Conservation (phyloP, 2,329 filamentous ascomycete genomes). For the Cylindrodendrum hubeiense region DNA sequence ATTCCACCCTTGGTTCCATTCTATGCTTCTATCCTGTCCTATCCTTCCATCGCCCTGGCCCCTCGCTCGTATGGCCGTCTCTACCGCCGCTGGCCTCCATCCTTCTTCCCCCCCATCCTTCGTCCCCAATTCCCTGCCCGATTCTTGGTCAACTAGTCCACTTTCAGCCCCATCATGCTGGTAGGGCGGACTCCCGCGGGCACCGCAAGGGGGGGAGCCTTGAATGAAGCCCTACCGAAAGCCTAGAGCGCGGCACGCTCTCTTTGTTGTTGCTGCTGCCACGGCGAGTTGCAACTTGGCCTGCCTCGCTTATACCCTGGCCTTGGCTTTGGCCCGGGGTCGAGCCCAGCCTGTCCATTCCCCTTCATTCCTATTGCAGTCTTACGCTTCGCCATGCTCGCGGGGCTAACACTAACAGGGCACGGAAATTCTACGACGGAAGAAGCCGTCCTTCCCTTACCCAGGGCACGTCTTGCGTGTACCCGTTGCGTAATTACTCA, state of each 20-base stretch:
- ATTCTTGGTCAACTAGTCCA: slow-evolving; percentile 29
- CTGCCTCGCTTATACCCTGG: slow-evolving; percentile 26
- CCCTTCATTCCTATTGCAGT: slow-evolving; percentile 26
- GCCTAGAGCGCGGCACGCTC: slow-evolving; percentile 28
- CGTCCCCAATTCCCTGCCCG: slow-evolving; percentile 4
- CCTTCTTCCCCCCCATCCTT: slow-evolving; percentile 4
- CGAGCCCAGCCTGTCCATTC: slow-evolving; percentile 24
- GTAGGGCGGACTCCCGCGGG: slow-evolving; percentile 20
- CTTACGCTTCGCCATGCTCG: slow-evolving; percentile 36
- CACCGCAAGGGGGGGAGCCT: slow-evolving; percentile 25
- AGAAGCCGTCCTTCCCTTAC: slow-evolving; percentile 32
- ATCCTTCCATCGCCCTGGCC: slow-evolving; percentile 8
- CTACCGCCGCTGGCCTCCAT: slow-evolving; percentile 1
- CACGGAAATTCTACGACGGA: slow-evolving; percentile 14
- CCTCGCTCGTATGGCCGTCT: slow-evolving; percentile 7
- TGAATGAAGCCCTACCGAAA: slow-evolving; percentile 29
- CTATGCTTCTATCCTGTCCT: not conserved
- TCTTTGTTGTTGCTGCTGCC: slow-evolving; percentile 7
- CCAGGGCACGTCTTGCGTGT: slow-evolving; percentile 33
- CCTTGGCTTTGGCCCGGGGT: slow-evolving; percentile 19
- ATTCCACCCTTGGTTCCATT: slow-evolving; percentile 3
- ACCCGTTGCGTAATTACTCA: slow-evolving; percentile 16
- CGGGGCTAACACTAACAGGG: slow-evolving; percentile 28
- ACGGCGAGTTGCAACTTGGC: slow-evolving; percentile 13
- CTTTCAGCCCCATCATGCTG: slow-evolving; percentile 21